Evolutionary conservation across 2,329 filamentous ascomycete genomes (phyloP).

Genomic region (Cladosporium cucumerinum): DNA sequence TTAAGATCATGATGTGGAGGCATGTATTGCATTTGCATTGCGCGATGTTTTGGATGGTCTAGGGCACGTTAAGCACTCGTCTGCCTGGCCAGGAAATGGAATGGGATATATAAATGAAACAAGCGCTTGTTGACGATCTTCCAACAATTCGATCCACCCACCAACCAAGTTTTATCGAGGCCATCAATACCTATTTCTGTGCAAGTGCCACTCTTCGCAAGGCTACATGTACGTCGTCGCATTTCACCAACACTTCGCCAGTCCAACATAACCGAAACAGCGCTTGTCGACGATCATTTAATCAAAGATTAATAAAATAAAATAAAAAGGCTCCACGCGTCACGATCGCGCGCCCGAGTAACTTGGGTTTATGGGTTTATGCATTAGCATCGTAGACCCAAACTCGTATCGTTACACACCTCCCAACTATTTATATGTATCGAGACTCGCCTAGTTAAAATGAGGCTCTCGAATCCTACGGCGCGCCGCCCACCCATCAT

Average conservation of each 20-base stretch:
- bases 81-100: too few relatives aligned
- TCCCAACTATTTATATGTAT: background rate
- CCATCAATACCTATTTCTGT: too few relatives aligned
- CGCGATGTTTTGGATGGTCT: background rate
- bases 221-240: too few relatives aligned
- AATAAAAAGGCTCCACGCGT: background rate
- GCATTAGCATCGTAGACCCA: background rate
- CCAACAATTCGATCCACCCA: too few relatives aligned
- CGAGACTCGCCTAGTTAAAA: background rate
- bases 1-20: background rate
- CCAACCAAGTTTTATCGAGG: too few relatives aligned
- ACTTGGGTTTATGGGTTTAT: background rate
- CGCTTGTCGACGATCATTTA: background rate
- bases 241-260: background rate
- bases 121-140: background rate
- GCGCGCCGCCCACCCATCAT: background rate
- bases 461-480: background rate
- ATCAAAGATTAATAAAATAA: too few relatives aligned
- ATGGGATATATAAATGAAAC: background rate
- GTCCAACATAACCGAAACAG: background rate
- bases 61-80: too few relatives aligned
- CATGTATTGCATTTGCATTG: background rate
- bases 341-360: background rate
- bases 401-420: background rate
- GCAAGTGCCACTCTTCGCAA: too few relatives aligned